Base-by-base conservation (phyloP, 2,329 filamentous ascomycete species). In the Cryphonectria naterciae region DNA sequence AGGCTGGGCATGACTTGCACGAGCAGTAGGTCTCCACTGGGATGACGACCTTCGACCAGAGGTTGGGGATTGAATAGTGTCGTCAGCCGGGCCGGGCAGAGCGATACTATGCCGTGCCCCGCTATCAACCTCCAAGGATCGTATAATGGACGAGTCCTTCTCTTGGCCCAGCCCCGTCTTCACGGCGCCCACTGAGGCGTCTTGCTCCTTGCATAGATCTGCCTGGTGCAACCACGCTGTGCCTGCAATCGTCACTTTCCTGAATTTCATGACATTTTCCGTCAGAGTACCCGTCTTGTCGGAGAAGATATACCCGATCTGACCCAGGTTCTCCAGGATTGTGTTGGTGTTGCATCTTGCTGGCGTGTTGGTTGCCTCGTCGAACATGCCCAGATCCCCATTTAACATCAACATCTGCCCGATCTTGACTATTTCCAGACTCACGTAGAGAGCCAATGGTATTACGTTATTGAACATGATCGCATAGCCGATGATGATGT, bases 391-490 rank as follows among this genome's bases (percentile, higher is more conserved):
- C 68, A 96, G 82, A 77, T 98, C 95, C 32, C 83, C 84, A 74
- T 95, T 94, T 69, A 97, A 81, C 78, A 97, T 88, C 70, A 95
- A 85, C 85, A 97, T 91, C 77, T 90, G 88, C 4, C 87, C 92
- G 10, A 97, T 85, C 79, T 97, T 97, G 79, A 96, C 91, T 71
- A 97, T 86, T 74, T 98, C 95, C 79, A 98, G 85, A 78, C 91
- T 96, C 75, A 98, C 93, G 75, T 97, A 98, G 0, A 98, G 86
- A 0, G 94, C 94, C 22, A 98, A 87, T 0, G 95, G 95, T 71
- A 98, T 95, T 81, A 97, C 90, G 54, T 96, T 98, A 80, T 98
- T 98, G 82, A 97, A 97, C 89, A 97, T 95, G 81, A 98, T 97
- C 75, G 97, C 89, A 79, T 94, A 98, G 0, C 93, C 94, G 39